phyloP scores from a whole-genome alignment of 176 grass and related monocot genomes.

The Stipa capillata region DNA sequence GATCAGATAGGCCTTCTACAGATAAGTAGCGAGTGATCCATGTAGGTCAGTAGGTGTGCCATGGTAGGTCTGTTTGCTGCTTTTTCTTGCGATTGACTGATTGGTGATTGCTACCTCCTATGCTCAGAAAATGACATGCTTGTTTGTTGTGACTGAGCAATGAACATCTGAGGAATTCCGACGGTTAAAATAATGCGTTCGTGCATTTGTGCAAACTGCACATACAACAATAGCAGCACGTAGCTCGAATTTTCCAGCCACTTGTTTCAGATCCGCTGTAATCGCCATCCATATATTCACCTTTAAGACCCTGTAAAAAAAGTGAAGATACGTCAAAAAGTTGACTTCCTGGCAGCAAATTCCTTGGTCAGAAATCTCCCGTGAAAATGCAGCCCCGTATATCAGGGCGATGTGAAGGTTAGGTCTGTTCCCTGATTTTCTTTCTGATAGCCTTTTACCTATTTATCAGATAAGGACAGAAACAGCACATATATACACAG shows the following conservation, averaged over 20 bases:
- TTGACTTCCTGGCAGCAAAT: conserved; percentile 21
- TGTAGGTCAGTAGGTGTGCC: neutral
- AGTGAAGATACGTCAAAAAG: conserved; percentile 16
- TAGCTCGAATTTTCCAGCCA: neutral
- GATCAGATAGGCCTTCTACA: conserved; percentile 9
- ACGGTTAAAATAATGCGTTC: conserved; percentile 13
- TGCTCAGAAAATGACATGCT: conserved; percentile 16
- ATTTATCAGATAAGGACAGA: neutral
- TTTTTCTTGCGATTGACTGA: neutral
- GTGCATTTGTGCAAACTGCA: neutral
- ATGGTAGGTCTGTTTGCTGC: conserved; percentile 14
- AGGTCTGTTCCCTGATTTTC: conserved; percentile 27
- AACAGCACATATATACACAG: neutral
- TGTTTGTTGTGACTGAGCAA: neutral
- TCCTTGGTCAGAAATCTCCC: conserved; percentile 20
- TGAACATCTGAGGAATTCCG: neutral
- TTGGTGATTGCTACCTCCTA: neutral
- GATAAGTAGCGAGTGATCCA: conserved; percentile 7
- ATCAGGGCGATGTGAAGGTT: conserved; percentile 13
- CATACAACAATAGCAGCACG: neutral
- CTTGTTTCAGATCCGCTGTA: neutral
- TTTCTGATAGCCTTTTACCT: neutral
- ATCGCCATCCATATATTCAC: neutral
- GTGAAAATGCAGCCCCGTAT: neutral
- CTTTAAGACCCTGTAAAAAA: neutral